Evolutionary conservation across 441 rosid species (phyloP), one percentile per base, ranked within the genome.

Genomic region (Hura crepitans): DNA sequence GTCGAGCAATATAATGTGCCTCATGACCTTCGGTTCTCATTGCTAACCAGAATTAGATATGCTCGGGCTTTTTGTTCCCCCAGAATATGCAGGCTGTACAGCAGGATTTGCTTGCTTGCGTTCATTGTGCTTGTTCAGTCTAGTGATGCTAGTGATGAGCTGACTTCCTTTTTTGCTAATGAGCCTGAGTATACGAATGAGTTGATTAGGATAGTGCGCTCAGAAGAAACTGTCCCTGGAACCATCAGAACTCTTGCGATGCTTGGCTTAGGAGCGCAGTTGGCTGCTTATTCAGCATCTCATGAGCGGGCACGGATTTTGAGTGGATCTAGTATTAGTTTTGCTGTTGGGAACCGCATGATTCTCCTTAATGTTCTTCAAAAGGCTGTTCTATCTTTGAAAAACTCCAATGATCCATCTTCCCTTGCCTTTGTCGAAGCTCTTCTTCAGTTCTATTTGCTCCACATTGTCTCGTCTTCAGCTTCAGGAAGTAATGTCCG

Each of bases 121-220:
- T 96, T 96, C 82, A 83, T 87, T 79, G 99, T 92, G 70, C 92
- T 96, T 78, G 93, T 96, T 80, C 97, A 96, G 83, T 96, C 98
- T 42, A 83, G 84, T 85, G 99, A 95, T 84, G 97, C 98, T 55
- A 86, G 87, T 74, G 99, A 92, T 39, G 98, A 90, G 70, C 81
- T 96, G 70, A 82, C 90, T 8, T 86, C 99, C 57, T 96, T 92
- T 75, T 96, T 96, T 68, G 98, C 97, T 22, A 92, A 96, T 85
- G 99, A 96, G 77, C 99, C 99, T 3, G 99, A 96, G 78, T 91
- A 96, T 79, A 96, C 98, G 70, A 92, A 91, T 79, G 99, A 96
- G 79, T 80, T 96, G 66, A 89, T 92, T 67, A 91, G 96, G 82
- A 96, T 96, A 42, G 99, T 96, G 73, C 84, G 91, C 18, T 86